phyloP scores from a whole-genome alignment of 2,329 filamentous ascomycete genomes.

The Alternaria dauci region DNA sequence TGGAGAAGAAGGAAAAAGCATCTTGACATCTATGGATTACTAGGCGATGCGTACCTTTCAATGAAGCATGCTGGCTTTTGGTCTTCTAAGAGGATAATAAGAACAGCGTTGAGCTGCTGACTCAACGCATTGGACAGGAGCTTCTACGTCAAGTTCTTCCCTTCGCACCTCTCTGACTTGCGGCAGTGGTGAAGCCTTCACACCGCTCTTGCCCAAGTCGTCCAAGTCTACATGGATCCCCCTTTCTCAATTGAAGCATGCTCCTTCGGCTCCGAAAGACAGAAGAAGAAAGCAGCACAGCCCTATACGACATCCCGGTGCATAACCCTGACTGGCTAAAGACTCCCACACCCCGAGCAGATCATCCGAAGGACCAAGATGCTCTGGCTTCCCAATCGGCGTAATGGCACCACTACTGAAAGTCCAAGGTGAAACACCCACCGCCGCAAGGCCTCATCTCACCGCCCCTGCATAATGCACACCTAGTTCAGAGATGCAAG shows the following conservation, averaged over 20 bases:
- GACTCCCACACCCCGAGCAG: background rate
- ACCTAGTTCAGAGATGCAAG: background rate
- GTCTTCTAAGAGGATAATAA: background rate
- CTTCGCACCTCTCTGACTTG: background rate
- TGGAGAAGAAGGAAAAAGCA: too few species aligned
- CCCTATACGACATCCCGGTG: background rate
- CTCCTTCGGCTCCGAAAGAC: background rate
- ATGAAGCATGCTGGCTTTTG: background rate
- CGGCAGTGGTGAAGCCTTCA: background rate
- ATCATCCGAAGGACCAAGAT: background rate
- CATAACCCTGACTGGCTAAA: background rate
- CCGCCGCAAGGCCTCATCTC: background rate
- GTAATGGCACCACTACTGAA: background rate
- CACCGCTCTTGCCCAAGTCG: background rate
- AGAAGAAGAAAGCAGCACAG: slow-evolving; percentile 2
- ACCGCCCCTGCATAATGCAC: background rate
- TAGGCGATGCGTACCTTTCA: background rate
- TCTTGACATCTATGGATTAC: background rate
- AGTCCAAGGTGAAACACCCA: slow-evolving; percentile 1
- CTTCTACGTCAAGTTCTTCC: background rate
- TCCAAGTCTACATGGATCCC: background rate
- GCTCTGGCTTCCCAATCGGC: background rate
- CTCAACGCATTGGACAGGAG: background rate
- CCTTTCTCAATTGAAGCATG: background rate
- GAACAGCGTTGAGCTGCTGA: background rate